These are phyloP conservation scores for Hibiscus trionum DNA, from an alignment of 345 rosid genomes.

Conservation along the genomic window DNA sequence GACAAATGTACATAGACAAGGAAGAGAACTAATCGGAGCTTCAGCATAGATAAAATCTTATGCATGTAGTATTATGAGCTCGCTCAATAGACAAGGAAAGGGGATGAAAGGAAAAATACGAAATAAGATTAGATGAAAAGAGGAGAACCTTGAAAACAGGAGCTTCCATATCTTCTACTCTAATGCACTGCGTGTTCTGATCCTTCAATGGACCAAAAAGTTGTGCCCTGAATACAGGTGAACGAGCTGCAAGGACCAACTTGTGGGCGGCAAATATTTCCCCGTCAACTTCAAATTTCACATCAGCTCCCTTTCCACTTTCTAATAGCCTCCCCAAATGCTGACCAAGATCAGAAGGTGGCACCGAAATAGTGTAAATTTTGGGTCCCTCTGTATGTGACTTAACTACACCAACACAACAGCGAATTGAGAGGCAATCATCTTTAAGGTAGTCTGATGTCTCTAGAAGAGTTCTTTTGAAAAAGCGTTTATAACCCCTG, in stretches of 20 bases:
- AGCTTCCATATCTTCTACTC: constrained; percentile 56
- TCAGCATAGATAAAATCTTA: not conserved
- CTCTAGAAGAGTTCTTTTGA: constrained; percentile 56
- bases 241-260: constrained; percentile 65
- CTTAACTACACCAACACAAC: constrained; percentile 75
- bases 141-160: constrained; percentile 59
- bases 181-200: constrained; percentile 36
- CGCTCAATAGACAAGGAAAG: not conserved
- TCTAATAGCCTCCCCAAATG: constrained; percentile 56
- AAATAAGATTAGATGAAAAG: constrained; percentile 1
- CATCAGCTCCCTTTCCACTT: constrained; percentile 48
- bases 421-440: constrained; percentile 53
- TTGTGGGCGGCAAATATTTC: constrained; percentile 64
- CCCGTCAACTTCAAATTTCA: constrained; percentile 52
- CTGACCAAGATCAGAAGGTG: constrained; percentile 50
- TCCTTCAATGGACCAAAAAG: constrained; percentile 69
- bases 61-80: not conserved
- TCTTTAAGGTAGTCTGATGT: constrained; percentile 64
- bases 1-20: not conserved
- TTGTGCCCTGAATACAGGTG: constrained; percentile 80
- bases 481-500: constrained; percentile 90
- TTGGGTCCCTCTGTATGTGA: constrained; percentile 68
- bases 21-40: not conserved
- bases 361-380: constrained; percentile 45
- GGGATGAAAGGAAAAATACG: not conserved